Evolutionary conservation across 2,329 filamentous ascomycete genomes (phyloP).

Genomic region (Lasiodiplodia theobromae): DNA sequence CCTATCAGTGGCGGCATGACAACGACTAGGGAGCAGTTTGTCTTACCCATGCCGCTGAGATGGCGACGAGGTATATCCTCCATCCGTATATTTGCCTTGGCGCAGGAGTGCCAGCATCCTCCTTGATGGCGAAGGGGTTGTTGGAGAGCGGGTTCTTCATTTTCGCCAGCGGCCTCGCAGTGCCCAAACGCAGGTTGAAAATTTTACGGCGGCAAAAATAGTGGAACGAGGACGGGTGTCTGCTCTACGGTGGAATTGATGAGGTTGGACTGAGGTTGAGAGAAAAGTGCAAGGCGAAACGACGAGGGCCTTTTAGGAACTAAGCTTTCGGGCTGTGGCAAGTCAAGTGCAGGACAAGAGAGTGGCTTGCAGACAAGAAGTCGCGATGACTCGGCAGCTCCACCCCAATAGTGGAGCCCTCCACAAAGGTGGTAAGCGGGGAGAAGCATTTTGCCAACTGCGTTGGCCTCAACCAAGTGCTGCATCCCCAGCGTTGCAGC

Average conservation of each 20-base stretch:
- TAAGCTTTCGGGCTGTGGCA: background rate
- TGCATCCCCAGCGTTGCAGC: background rate
- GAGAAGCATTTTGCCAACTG: slow-evolving; percentile 25
- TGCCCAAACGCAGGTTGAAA: background rate
- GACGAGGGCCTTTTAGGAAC: background rate
- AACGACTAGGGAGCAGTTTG: too few relatives aligned
- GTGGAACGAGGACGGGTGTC: background rate
- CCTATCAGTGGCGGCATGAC: background rate
- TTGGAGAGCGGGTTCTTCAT: slow-evolving; percentile 20
- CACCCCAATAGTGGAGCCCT: background rate
- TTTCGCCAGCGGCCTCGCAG: background rate
- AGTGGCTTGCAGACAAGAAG: background rate
- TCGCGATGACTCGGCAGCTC: slow-evolving; percentile 17
- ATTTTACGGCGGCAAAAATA: background rate
- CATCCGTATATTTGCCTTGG: slow-evolving; percentile 70
- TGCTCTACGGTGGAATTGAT: background rate
- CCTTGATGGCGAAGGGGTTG: slow-evolving; percentile 21
- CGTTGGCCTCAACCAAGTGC: slow-evolving; percentile 7
- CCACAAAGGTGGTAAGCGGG: background rate
- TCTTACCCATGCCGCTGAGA: slow-evolving; percentile 67
- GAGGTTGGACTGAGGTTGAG: background rate
- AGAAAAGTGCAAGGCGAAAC: slow-evolving; percentile 16
- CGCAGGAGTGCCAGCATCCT: background rate
- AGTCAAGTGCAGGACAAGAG: background rate
- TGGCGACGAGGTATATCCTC: slow-evolving; percentile 70